Base-by-base conservation (phyloP, 2,329 filamentous ascomycete genomes). In the Claviceps monticola region DNA sequence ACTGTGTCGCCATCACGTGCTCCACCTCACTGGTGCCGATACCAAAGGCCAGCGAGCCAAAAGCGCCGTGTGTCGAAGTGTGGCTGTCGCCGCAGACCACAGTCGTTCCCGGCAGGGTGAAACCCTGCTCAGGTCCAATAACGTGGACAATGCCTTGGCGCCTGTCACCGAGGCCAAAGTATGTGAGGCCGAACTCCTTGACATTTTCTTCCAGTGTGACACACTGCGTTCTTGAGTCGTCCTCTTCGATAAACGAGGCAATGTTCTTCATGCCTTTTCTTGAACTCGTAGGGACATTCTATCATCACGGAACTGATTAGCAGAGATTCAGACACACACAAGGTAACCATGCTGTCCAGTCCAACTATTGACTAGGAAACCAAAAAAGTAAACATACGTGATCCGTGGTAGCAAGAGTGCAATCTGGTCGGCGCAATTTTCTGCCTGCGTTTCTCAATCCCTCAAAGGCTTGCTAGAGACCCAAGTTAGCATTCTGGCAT, bases 21-120 rank as follows among this genome's bases (percentile, higher is more conserved):
- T 98, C 93, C 59, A 97, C 93, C 73, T 98, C 93, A 66, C 88
- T 95, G 56, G 93, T 98, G 61, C 93, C 93, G 64, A 98, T 98
- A 68, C 93, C 93, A 64, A 95, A 95, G 42, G 93, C 93, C 56
- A 97, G 80, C 60, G 90, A 80, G 59, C 93, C 93, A 62, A 97
- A 98, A 50, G 93, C 93, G 62, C 93, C 93, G 71, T 98, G 93
- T 56, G 93, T 98, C 26, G 91, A 96, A 46, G 93, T 98, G 68
- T 98, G 93, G 64, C 87, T 95, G 77, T 98, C 93, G 68, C 93
- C 93, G 65, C 93, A 97, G 58, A 97, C 93, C 39, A 97, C 86
- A 3, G 93, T 98, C 51, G 93, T 97, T 59, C 88, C 93, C 43
- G 93, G 93, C 39, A 97, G 84, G 52, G 93, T 98, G 75, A 98